Percentiles rank a stretch among this genome's conserved stretches.
These are phyloP conservation scores for Coemansia sp. DNA, from an alignment of 192 early-diverging fungal genomes.

Conservation along the genomic window DNA sequence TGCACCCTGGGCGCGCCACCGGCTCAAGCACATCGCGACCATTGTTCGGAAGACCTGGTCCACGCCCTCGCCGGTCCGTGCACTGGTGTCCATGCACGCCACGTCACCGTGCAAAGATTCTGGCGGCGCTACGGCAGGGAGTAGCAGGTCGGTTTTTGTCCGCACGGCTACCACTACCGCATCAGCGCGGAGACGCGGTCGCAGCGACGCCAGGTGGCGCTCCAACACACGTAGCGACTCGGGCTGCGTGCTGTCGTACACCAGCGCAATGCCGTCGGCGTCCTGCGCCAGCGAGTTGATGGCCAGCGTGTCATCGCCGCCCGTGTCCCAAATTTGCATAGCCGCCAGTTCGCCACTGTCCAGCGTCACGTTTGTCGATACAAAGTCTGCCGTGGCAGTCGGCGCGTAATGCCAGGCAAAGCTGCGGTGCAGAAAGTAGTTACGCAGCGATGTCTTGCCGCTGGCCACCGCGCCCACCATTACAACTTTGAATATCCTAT, in stretches of 20 bases:
- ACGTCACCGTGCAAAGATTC: no score
- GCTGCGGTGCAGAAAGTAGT: constrained; percentile 30
- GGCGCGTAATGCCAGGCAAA: constrained; percentile 26
- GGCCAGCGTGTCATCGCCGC: constrained; percentile 12
- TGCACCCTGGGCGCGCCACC: neutral
- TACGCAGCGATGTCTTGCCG: constrained; percentile 50
- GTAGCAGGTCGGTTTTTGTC: constrained; percentile 16
- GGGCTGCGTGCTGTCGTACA: constrained; percentile 13
- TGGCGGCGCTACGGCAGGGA: no score
- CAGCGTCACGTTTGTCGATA: constrained; percentile 30
- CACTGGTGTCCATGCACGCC: constrained; percentile 8
- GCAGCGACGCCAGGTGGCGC: no score
- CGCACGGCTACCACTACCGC: no score
- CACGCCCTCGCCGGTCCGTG: constrained; percentile 27
- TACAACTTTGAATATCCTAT: constrained; percentile 38
- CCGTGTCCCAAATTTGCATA: constrained; percentile 49
- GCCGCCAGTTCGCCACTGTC: constrained; percentile 17
- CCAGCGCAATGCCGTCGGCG: constrained; percentile 39
- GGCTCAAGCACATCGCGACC: constrained; percentile 14
- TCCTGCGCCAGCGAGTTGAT: constrained; percentile 33
- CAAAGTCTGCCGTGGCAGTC: constrained; percentile 41
- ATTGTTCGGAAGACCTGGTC: constrained; percentile 25
- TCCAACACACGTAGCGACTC: no score
- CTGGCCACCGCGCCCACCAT: constrained; percentile 29
- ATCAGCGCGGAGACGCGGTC: no score